Evolutionary conservation across 1,139 yeast species (phyloP).

Genomic region (Lodderomyces pseudojiufengensis): DNA sequence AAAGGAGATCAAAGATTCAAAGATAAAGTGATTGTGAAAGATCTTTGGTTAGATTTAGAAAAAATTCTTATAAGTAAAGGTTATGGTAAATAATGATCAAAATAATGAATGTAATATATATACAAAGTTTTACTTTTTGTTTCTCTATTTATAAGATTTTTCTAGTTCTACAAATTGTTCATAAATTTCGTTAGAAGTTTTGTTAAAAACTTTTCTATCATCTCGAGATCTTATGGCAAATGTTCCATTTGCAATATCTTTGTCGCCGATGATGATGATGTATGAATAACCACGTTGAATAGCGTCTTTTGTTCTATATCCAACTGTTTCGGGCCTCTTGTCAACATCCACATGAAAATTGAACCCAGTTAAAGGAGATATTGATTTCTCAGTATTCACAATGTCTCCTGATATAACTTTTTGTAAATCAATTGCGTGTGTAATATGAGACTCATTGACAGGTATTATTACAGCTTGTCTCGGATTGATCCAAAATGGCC

Average conservation of each 20-base stretch:
- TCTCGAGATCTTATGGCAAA: constrained; percentile 66
- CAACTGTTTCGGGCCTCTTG: constrained; percentile 70
- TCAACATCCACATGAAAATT: constrained; percentile 77
- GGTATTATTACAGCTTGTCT: constrained; percentile 88
- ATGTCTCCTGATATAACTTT: constrained; percentile 50
- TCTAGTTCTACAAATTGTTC: constrained; percentile 50
- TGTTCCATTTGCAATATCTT: constrained; percentile 61
- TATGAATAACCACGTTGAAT: constrained; percentile 73
- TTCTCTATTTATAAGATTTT: constrained; percentile 29
- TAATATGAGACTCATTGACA: constrained; percentile 56
- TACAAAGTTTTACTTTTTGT: neutral
- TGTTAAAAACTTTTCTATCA: constrained; percentile 43
- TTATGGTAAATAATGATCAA: constrained; percentile 31
- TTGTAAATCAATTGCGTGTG: constrained; percentile 51
- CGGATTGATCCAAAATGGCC: constrained; percentile 99
- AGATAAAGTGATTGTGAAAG: constrained; percentile 82
- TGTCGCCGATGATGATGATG: constrained; percentile 81
- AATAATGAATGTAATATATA: constrained; percentile 2
- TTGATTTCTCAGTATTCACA: constrained; percentile 20
- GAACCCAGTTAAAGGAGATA: constrained; percentile 55
- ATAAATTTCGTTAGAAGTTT: constrained; percentile 47
- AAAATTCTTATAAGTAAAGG: constrained; percentile 50
- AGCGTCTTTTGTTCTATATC: constrained; percentile 77
- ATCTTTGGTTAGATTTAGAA: constrained; percentile 77
- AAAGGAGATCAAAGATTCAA: constrained; percentile 76